A percentile compares a stretch with the other conserved stretches of the same genome.
phyloP scores from a whole-genome alignment of 2,329 filamentous ascomycete species.

The Cryoendolithus antarcticus region DNA sequence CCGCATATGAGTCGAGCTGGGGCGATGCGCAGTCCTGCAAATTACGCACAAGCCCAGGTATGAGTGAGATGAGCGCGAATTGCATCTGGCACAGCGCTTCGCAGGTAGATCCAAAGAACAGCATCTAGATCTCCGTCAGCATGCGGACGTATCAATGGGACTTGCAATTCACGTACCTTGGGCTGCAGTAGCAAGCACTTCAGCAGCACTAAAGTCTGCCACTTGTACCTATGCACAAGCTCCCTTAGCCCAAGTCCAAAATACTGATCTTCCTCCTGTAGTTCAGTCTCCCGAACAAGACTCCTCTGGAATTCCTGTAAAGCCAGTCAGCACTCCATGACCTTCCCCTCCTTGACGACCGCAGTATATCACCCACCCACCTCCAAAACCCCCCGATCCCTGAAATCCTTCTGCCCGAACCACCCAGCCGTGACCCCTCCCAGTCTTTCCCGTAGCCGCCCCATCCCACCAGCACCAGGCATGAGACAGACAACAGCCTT shows the following conservation, averaged over 20 bases:
- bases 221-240: constrained; percentile 85
- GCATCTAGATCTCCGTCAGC: constrained; percentile 53
- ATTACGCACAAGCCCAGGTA: constrained; percentile 80
- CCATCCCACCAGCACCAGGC: constrained; percentile 80
- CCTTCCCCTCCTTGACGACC: not conserved
- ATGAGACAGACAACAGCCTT: constrained; percentile 95
- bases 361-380: constrained; percentile 19
- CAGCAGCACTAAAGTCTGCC: constrained; percentile 84
- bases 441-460: constrained; percentile 77
- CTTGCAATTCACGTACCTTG: constrained; percentile 63
- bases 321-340: constrained; percentile 8
- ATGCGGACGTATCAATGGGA: constrained; percentile 87
- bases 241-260: constrained; percentile 58
- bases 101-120: constrained; percentile 95
- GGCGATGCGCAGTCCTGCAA: constrained; percentile 94
- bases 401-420: constrained; percentile 93
- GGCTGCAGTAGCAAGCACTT: constrained; percentile 90
- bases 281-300: constrained; percentile 45
- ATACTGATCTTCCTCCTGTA: constrained; percentile 70
- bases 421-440: constrained; percentile 86
- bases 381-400: constrained; percentile 77
- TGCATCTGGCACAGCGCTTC: constrained; percentile 97
- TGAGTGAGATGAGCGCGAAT: constrained; percentile 88
- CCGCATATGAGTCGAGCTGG: constrained; percentile 74
- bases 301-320: constrained; percentile 75